Base-by-base conservation (phyloP, 768 basidiomycete genomes). In the Xerocomellus amylosporus region DNA sequence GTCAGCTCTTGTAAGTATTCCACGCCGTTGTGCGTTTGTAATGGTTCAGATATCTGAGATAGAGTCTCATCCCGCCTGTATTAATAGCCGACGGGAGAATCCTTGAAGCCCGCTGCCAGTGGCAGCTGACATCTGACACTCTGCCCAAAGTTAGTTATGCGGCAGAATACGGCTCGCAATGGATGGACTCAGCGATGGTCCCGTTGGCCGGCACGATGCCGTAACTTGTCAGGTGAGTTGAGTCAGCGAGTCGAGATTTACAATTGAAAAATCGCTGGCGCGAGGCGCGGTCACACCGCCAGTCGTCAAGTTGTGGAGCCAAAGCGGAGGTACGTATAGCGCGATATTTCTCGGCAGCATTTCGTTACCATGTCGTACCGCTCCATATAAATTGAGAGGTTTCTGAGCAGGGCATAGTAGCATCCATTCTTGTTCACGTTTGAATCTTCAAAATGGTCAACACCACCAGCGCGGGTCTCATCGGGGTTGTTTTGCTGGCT, bases 401-500 rank as follows among this genome's bases (percentile, higher is more conserved):
- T 15, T 37, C 19, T 9, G 9, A 17, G 2, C 4, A 4, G 2
- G 12, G 15, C 13, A 19, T 15, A n/a, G n/a, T 28, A 26, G 8
- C 19, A 22, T 5, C 15, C 33, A 20, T 34, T 5, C 12, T 17
- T 31, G 8, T n/a, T 28, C 10, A 12, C 30, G 20, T 12, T 33
- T 20, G 9, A 40, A 19, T 31, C 22, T 38, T 37, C 46, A 46
- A 22, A 46, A 71, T 71, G 69, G 60, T 71, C 5, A 67, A 66
- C 28, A 50, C 62, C 1, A 51, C 31, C 10, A 33, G 12, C 49
- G 53, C 66, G 6, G 64, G 71, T 20, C 69, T 90, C 59, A 81
- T 87, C 52, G 88, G 88, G 67, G 87, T 86, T 56, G 80, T 90
- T 58, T 74, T 89, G 64, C 74, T 91, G 62, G 85, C 82, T 57